A percentile compares a stretch with the other conserved stretches of the same genome.
Conservation (phyloP, 2,329 filamentous ascomycete genomes). For the Penicillium sp. region DNA sequence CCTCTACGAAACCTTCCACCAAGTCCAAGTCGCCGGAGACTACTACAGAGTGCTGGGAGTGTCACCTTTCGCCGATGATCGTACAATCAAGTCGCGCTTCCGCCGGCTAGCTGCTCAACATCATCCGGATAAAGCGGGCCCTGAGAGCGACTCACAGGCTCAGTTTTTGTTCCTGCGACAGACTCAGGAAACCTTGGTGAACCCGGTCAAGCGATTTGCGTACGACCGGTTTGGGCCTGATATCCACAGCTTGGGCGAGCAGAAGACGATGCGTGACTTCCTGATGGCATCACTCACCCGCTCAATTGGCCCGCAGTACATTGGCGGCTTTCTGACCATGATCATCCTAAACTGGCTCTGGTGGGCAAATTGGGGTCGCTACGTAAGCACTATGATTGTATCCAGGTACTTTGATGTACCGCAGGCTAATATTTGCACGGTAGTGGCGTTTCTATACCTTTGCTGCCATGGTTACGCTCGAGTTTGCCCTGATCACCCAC, state of each 20-base stretch:
- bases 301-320: conserved; percentile 38
- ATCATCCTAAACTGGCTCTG: conserved; percentile 41
- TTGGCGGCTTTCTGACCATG: conserved; percentile 37
- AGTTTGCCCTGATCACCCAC: conserved; percentile 57
- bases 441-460: conserved; percentile 55
- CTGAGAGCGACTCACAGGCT: conserved; percentile 41
- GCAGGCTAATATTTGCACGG: conserved; percentile 7
- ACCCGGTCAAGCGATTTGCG: conserved; percentile 74
- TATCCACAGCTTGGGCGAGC: conserved; percentile 58
- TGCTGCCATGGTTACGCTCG: conserved; percentile 54
- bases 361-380: conserved; percentile 45
- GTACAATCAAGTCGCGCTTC: conserved; percentile 79
- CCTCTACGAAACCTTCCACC: conserved; percentile 85
- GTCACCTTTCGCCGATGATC: conserved; percentile 65
- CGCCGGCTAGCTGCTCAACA: conserved; percentile 65
- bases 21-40: conserved; percentile 66
- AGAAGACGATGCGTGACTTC: conserved; percentile 66
- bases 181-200: conserved; percentile 76
- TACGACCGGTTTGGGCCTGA: conserved; percentile 85
- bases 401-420: background rate
- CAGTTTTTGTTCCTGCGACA: conserved; percentile 81
- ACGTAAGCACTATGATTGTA: conserved; percentile 36
- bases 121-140: conserved; percentile 79
- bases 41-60: conserved; percentile 79
- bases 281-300: conserved; percentile 62